Base-by-base conservation (phyloP, 306 rosid genomes). In the Alnus glutinosa region DNA sequence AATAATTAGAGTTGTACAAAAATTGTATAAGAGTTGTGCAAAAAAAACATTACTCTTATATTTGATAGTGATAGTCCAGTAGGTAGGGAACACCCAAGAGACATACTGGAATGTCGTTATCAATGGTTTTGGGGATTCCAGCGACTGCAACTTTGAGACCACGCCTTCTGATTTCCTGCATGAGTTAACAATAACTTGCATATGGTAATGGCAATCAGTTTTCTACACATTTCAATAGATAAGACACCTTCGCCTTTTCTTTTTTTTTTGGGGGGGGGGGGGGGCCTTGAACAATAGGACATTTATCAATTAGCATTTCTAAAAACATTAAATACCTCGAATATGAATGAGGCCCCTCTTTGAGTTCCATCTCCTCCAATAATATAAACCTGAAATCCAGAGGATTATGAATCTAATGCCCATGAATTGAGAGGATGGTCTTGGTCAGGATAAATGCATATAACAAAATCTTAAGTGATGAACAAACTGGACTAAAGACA, bases 311-410 rank as follows among this genome's bases (percentile, higher is more conserved):
- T 18, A 39, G 14, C 30, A 14, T 36, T 39, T 57, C 76, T 32
- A 12, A 34, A 28, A 78, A 63, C n/a, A 28, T 36, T 70, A 72
- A 11, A 44, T 85, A 94, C 98, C 99, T 95, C 99, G 54, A 80
- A 93, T 82, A 95, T 95, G 11, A 82, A 90, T 79, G 99, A 86
- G 42, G 99, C 99, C 13, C 99, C 99, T 76, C 71, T 95, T 74
- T 92, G 98, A 70, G 99, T 95, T 87, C 99, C 99, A 78, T 95
- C 98, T 90, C 99, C 99, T 84, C 99, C 99, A 83, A 95, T 90
- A 19, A 95, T 95, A 79, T 93, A 95, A 89, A 95, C 99, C 98
- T 94, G 92, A 57, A 66, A 80, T 77, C 58, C 58, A 73, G 34
- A 76, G 11, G 72, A 52, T 83, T 63, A 57, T 77, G 71, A 76